Conservation (phyloP, 78 protist genomes). For the Capsaspora owczarzaki region DNA sequence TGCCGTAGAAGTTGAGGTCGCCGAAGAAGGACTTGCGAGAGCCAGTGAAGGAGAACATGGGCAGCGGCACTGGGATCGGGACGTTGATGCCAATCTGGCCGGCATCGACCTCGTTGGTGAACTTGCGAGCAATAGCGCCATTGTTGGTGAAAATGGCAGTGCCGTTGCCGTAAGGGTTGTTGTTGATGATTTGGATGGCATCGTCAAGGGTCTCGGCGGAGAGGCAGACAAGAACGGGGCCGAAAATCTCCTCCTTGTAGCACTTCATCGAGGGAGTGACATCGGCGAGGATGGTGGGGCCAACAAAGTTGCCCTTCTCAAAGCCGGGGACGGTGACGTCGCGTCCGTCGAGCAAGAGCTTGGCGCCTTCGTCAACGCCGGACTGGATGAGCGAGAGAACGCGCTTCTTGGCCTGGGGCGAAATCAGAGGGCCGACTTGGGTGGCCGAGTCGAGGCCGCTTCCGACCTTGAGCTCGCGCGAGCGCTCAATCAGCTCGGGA, state of each 20-base stretch:
- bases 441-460: slow-evolving; percentile 34
- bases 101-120: slow-evolving; percentile 72
- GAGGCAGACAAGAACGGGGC: slow-evolving; percentile 78
- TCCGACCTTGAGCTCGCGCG: slow-evolving; percentile 44
- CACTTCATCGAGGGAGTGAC: slow-evolving; percentile 51
- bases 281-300: slow-evolving; percentile 82
- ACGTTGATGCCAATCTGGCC: slow-evolving; percentile 84
- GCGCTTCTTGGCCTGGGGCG: slow-evolving; percentile 64
- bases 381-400: slow-evolving; percentile 30
- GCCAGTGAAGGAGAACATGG: slow-evolving; percentile 95
- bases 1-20: slow-evolving; percentile 82
- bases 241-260: slow-evolving; percentile 93
- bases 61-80: slow-evolving; percentile 96
- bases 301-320: slow-evolving; percentile 84
- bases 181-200: slow-evolving; percentile 89
- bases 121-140: slow-evolving; percentile 90
- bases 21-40: slow-evolving; percentile 77
- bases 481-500: slow-evolving; percentile 68
- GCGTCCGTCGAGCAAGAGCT: slow-evolving; percentile 80
- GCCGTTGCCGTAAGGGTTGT: slow-evolving; percentile 96
- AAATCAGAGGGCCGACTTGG: slow-evolving; percentile 89
- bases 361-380: slow-evolving; percentile 77
- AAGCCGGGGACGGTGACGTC: slow-evolving; percentile 49
- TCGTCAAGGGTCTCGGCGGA: slow-evolving; percentile 85
- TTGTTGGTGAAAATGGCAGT: slow-evolving; percentile 91